Percentiles rank a stretch among this genome's conserved stretches.
Evolutionary conservation across 257 asterid species (phyloP).

Genomic region (Nyctanthes arbortristis): DNA sequence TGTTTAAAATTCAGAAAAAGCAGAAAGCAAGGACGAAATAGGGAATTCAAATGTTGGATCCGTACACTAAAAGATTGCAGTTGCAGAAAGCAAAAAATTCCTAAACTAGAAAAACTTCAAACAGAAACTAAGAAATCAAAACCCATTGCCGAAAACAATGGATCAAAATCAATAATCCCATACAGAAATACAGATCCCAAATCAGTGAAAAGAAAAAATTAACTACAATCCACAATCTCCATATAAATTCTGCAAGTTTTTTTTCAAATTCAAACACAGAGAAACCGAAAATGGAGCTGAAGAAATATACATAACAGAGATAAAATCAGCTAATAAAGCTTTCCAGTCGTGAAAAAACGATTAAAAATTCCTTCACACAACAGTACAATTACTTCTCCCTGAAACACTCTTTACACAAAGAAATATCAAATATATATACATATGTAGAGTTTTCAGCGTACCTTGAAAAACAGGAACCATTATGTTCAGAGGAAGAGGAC

Average conservation of each 20-base stretch:
- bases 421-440: background rate
- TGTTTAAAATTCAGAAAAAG: background rate
- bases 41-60: background rate
- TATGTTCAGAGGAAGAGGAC: slow-evolving; percentile 23
- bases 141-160: too few species aligned
- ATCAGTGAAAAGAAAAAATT: background rate
- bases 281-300: background rate
- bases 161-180: too few species aligned
- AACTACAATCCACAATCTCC: background rate
- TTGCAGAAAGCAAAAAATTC: background rate
- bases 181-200: too few species aligned
- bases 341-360: background rate
- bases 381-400: background rate
- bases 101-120: background rate
- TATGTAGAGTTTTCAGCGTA: slow-evolving; percentile 1
- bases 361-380: background rate
- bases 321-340: background rate
- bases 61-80: background rate
- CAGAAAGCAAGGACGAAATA: background rate
- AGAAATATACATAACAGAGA: background rate
- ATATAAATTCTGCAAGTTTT: background rate
- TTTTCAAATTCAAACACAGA: background rate
- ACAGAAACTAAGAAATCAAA: background rate
- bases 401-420: background rate
- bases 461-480: slow-evolving; percentile 43